Base-by-base conservation (phyloP, 2,329 filamentous ascomycete species). In the Aspergillus sp. region DNA sequence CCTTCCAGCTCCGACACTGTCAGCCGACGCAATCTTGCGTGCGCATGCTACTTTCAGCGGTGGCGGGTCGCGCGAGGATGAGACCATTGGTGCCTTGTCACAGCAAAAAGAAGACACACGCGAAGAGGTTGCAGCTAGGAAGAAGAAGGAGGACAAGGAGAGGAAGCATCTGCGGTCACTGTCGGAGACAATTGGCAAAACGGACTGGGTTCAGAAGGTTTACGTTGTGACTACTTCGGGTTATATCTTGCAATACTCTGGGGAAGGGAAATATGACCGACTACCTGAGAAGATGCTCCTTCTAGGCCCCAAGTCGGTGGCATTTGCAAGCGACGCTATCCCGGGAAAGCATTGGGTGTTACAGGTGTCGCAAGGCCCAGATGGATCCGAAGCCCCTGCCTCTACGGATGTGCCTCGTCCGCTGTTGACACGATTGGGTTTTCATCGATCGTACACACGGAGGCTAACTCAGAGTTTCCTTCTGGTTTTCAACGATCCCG, bases 21-120 rank as follows among this genome's bases (percentile, higher is more conserved):
- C 85, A 1, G 79, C 85, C 1, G 90, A 94, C 51, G 69, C 78
- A 1, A 79, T 93, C 42, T 64, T 89, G 44, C 80, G 84, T 50
- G 69, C 80, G 53, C 76, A 68, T 43, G 60, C 60, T 15, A 60
- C 56, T 20, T 58, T 57, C 9, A 62, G 57, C 43, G 48, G 43
- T 30, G 35, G 30, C 20, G 49, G 25, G n/a, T 44, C 51, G 22
- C 47, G 45, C 4, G 52, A 55, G 13, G 46, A 53, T 27, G 44
- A 53, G 12, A 46, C 41, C 5, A 49, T 53, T 13, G 35, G 46
- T n/a, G 49, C 53, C 12, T 47, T 38, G 17, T 46, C 46, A 13
- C 41, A 43, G 23, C 22, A 43, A 15, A 57, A 57, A 15, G 52
- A 58, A 32, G 51, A 60, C 17, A 46, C 51, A 12, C 45, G 53